Evolutionary conservation across 2,329 filamentous ascomycete species (phyloP), one percentile per base, ranked within the genome.

Genomic region (Aspergillus niger): DNA sequence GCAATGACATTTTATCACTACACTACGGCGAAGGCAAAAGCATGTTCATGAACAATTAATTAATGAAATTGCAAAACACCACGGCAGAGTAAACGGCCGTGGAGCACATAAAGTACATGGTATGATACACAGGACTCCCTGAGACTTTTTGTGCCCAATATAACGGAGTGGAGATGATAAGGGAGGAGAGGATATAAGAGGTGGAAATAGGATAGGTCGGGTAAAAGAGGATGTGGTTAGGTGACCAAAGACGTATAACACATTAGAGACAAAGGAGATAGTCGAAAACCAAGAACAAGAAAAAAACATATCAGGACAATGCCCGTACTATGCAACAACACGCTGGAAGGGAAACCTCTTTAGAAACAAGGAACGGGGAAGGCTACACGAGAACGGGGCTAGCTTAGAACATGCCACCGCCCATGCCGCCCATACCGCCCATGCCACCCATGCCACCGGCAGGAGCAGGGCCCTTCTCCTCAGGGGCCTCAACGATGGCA

Each of bases 401-500:
- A 64, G 72, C 70, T 82, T 85, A 85, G 80, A 85, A 85, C 88
- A 91, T 91, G 68, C 86, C 86, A 50, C 80, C 87, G 51, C 86
- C 86, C 81, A 84, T 84, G 61, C 83, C 83, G 41, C 82, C 83
- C 83, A 89, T 89, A 65, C 86, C 85, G 54, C 84, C 84, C 78
- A 83, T 83, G 39, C 82, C 82, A 56, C 81, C 81, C 64, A 77
- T 78, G 60, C 79, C 81, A 63, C 77, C 80, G 58, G 79, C 79
- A 58, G 80, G 77, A 63, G 84, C 82, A 71, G 86, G 76, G 50
- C 75, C 85, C 89, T 97, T 97, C 79, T 97, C 93, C 79, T 98
- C 94, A 57, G 91, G 86, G 57, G 94, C 95, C 78, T 99, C 95
- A 55, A 97, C 93, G 66, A 99, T 97, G 68, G 95, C 93, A 60